Evolutionary conservation across 805 yeast genomes (phyloP).

Genomic region (Candida broadrunensis): DNA sequence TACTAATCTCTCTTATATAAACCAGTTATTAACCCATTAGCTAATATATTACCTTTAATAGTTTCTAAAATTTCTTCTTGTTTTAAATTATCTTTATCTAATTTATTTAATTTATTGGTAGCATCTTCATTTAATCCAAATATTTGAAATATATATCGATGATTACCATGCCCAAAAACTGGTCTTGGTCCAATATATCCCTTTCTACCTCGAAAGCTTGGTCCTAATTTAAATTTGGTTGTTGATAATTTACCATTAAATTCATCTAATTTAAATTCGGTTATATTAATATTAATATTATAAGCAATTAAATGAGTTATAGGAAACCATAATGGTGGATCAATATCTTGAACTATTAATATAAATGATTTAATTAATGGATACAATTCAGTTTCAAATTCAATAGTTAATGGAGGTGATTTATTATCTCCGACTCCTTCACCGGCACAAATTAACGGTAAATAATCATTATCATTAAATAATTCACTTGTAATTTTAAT

Average conservation of each 20-base stretch:
- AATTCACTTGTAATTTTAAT: conserved; percentile 8
- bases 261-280: conserved; percentile 4
- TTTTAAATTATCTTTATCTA: background rate
- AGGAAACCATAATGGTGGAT: conserved; percentile 9
- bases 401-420: conserved; percentile 8
- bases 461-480: conserved; percentile 8
- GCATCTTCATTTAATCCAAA: conserved; percentile 11
- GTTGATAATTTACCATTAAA: conserved; percentile 1
- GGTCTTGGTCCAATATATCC: conserved; percentile 13
- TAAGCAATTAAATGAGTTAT: conserved; percentile 11
- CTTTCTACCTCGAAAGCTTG: background rate
- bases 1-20: conserved; percentile 5
- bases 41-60: conserved; percentile 5
- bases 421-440: conserved; percentile 7
- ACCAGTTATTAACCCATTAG: conserved; percentile 4
- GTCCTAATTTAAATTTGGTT: conserved; percentile 8
- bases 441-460: conserved; percentile 10
- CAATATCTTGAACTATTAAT: conserved; percentile 11
- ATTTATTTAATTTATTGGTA: conserved; percentile 4
- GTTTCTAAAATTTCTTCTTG: conserved; percentile 1
- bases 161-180: conserved; percentile 11
- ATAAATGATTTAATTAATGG: conserved; percentile 8
- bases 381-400: background rate
- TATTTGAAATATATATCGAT: conserved; percentile 12
- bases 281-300: conserved; percentile 4